phyloP scores from a whole-genome alignment of 2,329 filamentous ascomycete species.

The Phoma sp. region DNA sequence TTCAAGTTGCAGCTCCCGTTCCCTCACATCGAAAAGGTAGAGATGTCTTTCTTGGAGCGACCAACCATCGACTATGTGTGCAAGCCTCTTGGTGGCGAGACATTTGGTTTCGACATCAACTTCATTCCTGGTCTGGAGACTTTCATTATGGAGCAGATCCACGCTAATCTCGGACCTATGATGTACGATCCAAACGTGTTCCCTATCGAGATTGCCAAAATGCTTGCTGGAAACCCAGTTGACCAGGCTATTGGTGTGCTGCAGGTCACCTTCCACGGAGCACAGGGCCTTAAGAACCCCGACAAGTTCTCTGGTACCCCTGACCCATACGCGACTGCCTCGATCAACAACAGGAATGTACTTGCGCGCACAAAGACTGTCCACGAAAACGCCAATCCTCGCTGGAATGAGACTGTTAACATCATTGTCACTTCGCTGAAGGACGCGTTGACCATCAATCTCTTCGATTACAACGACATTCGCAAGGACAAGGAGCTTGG shows the following conservation, averaged over 20 bases:
- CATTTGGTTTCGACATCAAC: slow-evolving; percentile 97
- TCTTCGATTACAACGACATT: slow-evolving; percentile 94
- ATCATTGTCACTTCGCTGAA: slow-evolving; percentile 91
- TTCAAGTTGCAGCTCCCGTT: slow-evolving; percentile 96
- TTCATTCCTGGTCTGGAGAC: slow-evolving; percentile 93
- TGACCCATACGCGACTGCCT: slow-evolving; percentile 87
- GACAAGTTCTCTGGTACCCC: slow-evolving; percentile 92
- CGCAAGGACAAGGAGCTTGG: slow-evolving; percentile 97
- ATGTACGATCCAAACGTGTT: slow-evolving; percentile 99
- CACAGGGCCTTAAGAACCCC: slow-evolving; percentile 89
- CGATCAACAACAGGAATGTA: slow-evolving; percentile 80
- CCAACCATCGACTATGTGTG: slow-evolving; percentile 96
- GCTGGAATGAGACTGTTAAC: slow-evolving; percentile 97
- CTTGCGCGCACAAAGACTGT: slow-evolving; percentile 90
- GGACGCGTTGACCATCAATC: slow-evolving; percentile 81
- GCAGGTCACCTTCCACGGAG: slow-evolving; percentile 88
- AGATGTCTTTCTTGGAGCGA: slow-evolving; percentile 90
- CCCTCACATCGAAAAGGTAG: slow-evolving; percentile 91
- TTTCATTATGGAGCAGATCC: slow-evolving; percentile 96
- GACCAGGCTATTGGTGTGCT: slow-evolving; percentile 96
- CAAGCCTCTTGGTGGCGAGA: slow-evolving; percentile 95
- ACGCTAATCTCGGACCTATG: slow-evolving; percentile 91
- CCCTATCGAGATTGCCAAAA: slow-evolving; percentile 97
- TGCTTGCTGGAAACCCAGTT: slow-evolving; percentile 90
- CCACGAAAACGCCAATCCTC: slow-evolving; percentile 81